These are phyloP conservation scores for Ustilaginoidea virens DNA, from an alignment of 2,329 filamentous ascomycete genomes.

Conservation along the genomic window DNA sequence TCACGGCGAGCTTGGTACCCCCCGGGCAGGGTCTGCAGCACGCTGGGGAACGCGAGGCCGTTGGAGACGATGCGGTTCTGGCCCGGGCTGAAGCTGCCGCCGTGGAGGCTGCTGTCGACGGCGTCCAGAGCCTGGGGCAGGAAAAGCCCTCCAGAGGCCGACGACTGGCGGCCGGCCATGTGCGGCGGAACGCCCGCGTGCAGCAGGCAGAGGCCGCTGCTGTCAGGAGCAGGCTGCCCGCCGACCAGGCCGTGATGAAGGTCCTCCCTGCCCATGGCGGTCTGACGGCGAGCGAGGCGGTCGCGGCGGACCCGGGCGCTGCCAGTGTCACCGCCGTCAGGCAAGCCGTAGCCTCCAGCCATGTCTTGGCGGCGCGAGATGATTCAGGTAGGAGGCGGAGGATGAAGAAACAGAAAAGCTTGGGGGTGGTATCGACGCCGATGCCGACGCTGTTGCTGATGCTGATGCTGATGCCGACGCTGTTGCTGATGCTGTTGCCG, in stretches of 20 bases:
- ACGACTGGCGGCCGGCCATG: background rate
- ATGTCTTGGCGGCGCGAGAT: background rate
- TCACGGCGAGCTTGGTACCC: too few species aligned
- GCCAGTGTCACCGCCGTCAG: background rate
- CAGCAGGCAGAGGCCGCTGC: too few species aligned
- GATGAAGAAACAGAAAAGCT: background rate
- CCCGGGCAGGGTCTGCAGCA: background rate
- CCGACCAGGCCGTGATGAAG: too few species aligned
- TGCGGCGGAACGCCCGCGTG: background rate
- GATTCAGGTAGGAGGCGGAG: too few species aligned
- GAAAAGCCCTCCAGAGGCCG: background rate
- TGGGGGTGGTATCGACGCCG: background rate
- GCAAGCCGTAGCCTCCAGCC: background rate
- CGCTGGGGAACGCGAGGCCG: background rate
- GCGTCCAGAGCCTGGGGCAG: background rate
- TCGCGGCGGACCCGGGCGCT: background rate
- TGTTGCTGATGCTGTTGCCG: background rate
- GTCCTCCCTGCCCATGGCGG: too few species aligned
- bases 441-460: background rate
- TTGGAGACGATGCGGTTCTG: slow-evolving; percentile 1
- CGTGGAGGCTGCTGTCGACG: background rate
- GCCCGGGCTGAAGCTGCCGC: background rate
- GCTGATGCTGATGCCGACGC: background rate
- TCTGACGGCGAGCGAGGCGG: background rate
- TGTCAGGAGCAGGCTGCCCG: too few species aligned